Base-by-base conservation (phyloP, 306 rosid genomes). In the Prunus campanulata region DNA sequence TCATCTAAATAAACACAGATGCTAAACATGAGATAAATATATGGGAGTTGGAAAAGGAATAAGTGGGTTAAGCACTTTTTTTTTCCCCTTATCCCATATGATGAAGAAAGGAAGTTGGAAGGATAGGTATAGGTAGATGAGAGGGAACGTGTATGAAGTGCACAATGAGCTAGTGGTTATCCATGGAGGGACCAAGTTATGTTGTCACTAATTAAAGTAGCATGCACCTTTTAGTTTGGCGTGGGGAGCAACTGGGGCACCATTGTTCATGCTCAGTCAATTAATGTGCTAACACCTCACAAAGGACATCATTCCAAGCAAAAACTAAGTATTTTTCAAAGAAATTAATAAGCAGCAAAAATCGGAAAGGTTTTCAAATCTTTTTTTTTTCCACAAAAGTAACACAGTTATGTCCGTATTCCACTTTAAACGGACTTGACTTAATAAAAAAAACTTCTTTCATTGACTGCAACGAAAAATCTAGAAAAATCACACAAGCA, bases 241-340 rank as follows among this genome's bases (percentile, higher is more conserved):
- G 91, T 84, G 93, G 90, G 91, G 83, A 72, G 76, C 93, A 83
- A 63, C 66, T 81, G 93, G 90, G 93, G 67, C 93, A 88, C 79
- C 73, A 25, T 75, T 80, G 68, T 81, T 85, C 78, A 66, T 80
- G 68, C 71, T 55, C 55, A 55, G 35, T 77, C 68, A 76, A 68
- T 81, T 81, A 71, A 79, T 25, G n/a, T 79, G 66, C 75, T 79
- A 75, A 74, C 61, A 72, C 78, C 75, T 74, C 77, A 54, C 63
- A 18, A 59, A 59, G 20, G 13, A 13, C 71, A 68, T 74, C 83
- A 66, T 78, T 47, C 51, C 27, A 46, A 73, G 19, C 46, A 8
- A 44, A 59, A 44, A 12, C 24, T 30, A 52, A 70, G 8, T 49
- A 48, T 15, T 48, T 68, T 29, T 11, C 30, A 14, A 24, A 24